Conservation (phyloP, 129 eudicot genomes). For the Tagetes erecta region DNA sequence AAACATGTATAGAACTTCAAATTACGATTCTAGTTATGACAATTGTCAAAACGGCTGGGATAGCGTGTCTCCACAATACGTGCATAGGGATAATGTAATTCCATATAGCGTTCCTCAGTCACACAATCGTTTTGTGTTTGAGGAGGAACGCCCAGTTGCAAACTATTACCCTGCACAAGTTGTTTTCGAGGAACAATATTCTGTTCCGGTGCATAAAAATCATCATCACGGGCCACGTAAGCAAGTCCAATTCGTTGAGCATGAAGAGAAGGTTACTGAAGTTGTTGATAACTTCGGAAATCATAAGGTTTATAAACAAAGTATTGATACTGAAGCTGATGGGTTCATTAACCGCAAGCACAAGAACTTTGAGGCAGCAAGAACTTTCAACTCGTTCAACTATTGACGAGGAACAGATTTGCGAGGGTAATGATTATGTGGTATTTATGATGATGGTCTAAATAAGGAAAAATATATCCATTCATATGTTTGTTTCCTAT, state of each 20-base stretch:
- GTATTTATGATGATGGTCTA: not conserved
- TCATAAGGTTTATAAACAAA: conserved; percentile 21
- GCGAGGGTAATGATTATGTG: not conserved
- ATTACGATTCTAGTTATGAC: conserved; percentile 11
- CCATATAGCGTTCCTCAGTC: conserved; percentile 26
- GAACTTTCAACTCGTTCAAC: conserved; percentile 36
- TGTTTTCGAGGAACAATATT: conserved; percentile 15
- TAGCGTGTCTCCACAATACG: conserved; percentile 23
- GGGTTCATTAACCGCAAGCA: conserved; percentile 53
- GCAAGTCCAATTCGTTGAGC: conserved; percentile 59
- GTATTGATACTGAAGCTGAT: conserved; percentile 56
- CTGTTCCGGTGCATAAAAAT: conserved; percentile 18
- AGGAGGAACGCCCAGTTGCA: conserved; percentile 13
- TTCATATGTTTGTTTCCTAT: conserved; percentile 6
- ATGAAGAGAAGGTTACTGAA: conserved; percentile 29
- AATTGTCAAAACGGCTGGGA: conserved; percentile 23
- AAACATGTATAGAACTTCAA: conserved; percentile 18
- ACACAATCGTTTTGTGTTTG: conserved; percentile 1
- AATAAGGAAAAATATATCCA: conserved; percentile 17
- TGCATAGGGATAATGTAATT: not conserved
- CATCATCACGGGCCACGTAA: conserved; percentile 29
- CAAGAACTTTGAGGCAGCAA: conserved; percentile 49
- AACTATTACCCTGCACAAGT: conserved; percentile 20
- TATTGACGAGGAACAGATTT: not conserved
- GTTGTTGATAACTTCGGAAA: conserved; percentile 31